phyloP scores from a whole-genome alignment of 257 asterid species.

The Cynanchum wilfordii region DNA sequence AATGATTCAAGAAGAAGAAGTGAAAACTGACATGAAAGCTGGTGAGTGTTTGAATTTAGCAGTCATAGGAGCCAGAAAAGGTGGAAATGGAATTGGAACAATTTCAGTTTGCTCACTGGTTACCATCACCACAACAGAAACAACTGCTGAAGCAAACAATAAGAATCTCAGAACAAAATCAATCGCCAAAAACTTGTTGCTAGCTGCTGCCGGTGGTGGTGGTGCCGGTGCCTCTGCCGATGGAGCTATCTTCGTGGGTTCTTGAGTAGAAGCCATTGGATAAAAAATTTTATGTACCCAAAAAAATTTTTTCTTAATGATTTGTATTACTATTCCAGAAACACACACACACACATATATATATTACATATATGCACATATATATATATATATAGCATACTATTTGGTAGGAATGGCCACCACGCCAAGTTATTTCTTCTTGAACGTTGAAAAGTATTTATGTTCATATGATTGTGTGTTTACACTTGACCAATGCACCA shows the following conservation, averaged over 20 bases:
- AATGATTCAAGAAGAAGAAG: not conserved
- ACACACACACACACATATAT: too few relatives aligned
- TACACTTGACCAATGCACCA: too few relatives aligned
- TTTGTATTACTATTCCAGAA: too few relatives aligned
- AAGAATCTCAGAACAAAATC: conserved; percentile 60
- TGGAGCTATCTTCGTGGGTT: conserved; percentile 11
- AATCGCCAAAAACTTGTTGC: conserved; percentile 21
- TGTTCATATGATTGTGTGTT: not conserved
- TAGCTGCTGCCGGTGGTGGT: conserved; percentile 6
- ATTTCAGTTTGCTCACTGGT: conserved; percentile 49
- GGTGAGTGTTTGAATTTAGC: conserved; percentile 73
- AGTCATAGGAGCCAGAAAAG: conserved; percentile 21
- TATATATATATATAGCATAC: too few relatives aligned
- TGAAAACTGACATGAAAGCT: conserved; percentile 61
- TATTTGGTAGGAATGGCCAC: conserved; percentile 19
- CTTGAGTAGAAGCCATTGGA: conserved; percentile 19
- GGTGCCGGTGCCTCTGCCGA: conserved; percentile 12
- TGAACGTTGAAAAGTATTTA: not conserved
- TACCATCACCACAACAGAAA: conserved; percentile 56
- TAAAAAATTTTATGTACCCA: not conserved
- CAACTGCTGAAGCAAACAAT: conserved; percentile 48
- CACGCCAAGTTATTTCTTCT: conserved; percentile 19
- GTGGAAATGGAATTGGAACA: conserved; percentile 32
- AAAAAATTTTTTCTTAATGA: not conserved
- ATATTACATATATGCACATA: not conserved